Conservation (phyloP, 345 rosid species). For the Lumnitzera racemosa region DNA sequence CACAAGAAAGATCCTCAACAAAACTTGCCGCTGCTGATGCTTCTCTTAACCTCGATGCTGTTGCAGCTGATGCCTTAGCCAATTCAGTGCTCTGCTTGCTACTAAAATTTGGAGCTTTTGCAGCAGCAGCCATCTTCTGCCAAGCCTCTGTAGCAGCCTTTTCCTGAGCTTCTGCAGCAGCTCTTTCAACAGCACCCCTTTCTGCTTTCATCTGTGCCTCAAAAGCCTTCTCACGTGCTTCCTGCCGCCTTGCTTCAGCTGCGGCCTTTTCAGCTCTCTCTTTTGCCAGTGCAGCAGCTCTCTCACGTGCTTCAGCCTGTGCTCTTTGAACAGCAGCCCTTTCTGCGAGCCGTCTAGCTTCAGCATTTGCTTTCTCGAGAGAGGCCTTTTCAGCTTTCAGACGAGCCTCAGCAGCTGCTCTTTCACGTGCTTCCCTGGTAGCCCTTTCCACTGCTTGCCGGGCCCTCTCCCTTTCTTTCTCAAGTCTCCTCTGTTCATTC, state of each 20-base stretch:
- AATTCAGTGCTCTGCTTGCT: conserved; percentile 25
- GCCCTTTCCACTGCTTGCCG: conserved; percentile 45
- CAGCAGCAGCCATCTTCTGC: conserved; percentile 34
- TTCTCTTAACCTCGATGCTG: conserved; percentile 25
- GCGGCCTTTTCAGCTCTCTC: conserved; percentile 24
- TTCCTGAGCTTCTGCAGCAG: conserved; percentile 38
- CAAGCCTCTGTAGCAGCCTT: conserved; percentile 28
- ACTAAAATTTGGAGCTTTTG: conserved; percentile 20
- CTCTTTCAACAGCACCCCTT: conserved; percentile 38
- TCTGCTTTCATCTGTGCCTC: conserved; percentile 21
- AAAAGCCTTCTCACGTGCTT: conserved; percentile 8
- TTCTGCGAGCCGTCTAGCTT: conserved; percentile 27
- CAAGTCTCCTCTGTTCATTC: conserved; percentile 32
- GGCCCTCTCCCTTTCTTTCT: conserved; percentile 27
- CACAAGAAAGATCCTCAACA: conserved; percentile 30
- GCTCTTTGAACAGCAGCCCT: conserved; percentile 20
- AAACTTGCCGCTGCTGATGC: conserved; percentile 26
- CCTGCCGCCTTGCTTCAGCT: conserved; percentile 21
- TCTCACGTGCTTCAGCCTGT: conserved; percentile 17
- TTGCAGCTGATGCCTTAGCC: conserved; percentile 23
- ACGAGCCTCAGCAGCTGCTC: conserved; percentile 39
- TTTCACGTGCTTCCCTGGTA: conserved; percentile 45
- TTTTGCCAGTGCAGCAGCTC: conserved; percentile 18
- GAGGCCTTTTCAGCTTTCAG: conserved; percentile 26
- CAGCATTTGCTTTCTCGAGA: conserved; percentile 24